Conservation (phyloP, 202 grass and related monocot species). For the Brachypodium distachyon region DNA sequence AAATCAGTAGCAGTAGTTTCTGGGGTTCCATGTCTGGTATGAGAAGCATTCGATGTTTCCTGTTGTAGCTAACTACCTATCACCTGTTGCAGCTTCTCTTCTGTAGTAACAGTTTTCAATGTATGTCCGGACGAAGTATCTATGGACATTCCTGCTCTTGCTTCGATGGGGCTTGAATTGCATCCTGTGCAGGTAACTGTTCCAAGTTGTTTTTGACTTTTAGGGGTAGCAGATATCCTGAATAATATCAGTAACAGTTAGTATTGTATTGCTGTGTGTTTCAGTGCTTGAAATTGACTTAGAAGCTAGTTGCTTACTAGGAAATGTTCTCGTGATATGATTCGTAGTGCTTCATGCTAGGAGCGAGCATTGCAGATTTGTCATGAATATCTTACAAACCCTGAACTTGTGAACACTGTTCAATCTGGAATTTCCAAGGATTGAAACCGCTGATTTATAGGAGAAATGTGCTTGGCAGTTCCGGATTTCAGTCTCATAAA, state of each 20-base stretch:
- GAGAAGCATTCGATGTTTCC: neutral
- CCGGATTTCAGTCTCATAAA: neutral
- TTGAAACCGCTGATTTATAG: neutral
- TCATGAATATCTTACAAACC: neutral
- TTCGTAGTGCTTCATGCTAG: neutral
- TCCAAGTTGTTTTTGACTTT: neutral
- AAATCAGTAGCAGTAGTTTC: neutral
- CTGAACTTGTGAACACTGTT: neutral
- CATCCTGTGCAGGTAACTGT: conserved; percentile 71
- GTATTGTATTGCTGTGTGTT: neutral
- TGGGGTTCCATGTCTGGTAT: neutral
- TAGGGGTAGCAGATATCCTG: neutral
- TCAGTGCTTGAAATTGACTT: neutral
- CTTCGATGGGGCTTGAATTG: conserved; percentile 47
- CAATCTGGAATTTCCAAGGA: neutral
- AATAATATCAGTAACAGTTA: neutral
- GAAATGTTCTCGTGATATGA: neutral
- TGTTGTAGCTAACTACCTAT: neutral
- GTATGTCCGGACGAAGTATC: conserved; percentile 47
- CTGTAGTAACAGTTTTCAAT: conserved; percentile 60
- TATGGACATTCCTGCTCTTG: conserved; percentile 45
- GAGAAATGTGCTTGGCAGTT: neutral
- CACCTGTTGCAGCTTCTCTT: conserved; percentile 51
- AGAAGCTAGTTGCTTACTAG: neutral
- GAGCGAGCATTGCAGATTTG: neutral